Evolutionary conservation across 768 basidiomycete genomes (phyloP).

Genomic region (Mycena leptocephala): DNA sequence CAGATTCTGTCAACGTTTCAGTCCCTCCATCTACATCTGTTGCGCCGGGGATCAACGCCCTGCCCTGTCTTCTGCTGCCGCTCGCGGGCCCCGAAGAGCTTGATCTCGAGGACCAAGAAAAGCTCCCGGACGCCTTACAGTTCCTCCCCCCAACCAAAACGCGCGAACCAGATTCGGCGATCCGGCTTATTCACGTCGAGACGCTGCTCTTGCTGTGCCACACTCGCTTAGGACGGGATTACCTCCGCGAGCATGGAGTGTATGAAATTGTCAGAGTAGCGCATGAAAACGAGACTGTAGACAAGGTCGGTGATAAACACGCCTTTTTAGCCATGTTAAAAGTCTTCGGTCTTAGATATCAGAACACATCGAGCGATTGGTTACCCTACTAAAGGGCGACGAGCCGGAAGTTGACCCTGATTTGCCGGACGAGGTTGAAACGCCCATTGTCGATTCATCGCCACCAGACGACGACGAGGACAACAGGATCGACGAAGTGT

Average conservation of each 20-base stretch:
- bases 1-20: constrained; percentile 71
- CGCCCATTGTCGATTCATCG: constrained; percentile 38
- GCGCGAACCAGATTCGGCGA: constrained; percentile 83
- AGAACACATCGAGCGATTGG: constrained; percentile 91
- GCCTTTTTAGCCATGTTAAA: not conserved
- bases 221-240: constrained; percentile 90
- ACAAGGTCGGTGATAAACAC: constrained; percentile 67
- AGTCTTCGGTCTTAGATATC: constrained; percentile 73
- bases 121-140: constrained; percentile 87
- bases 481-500: constrained; percentile 84
- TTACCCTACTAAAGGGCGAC: constrained; percentile 86
- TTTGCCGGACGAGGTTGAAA: constrained; percentile 39
- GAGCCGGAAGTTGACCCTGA: constrained; percentile 70
- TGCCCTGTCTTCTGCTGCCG: constrained; percentile 90
- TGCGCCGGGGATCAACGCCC: constrained; percentile 86
- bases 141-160: constrained; percentile 90
- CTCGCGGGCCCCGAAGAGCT: constrained; percentile 97
- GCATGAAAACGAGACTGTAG: constrained; percentile 86
- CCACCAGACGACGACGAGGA: constrained; percentile 78
- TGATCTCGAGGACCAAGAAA: constrained; percentile 95
- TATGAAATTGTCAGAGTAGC: constrained; percentile 88
- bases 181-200: constrained; percentile 91
- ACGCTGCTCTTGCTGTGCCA: constrained; percentile 91
- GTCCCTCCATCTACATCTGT: constrained; percentile 71
- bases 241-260: constrained; percentile 84